A percentile compares a stretch with the other conserved stretches of the same genome.
phyloP scores from a whole-genome alignment of 208 protist species.

The Crithidia brevicula region DNA sequence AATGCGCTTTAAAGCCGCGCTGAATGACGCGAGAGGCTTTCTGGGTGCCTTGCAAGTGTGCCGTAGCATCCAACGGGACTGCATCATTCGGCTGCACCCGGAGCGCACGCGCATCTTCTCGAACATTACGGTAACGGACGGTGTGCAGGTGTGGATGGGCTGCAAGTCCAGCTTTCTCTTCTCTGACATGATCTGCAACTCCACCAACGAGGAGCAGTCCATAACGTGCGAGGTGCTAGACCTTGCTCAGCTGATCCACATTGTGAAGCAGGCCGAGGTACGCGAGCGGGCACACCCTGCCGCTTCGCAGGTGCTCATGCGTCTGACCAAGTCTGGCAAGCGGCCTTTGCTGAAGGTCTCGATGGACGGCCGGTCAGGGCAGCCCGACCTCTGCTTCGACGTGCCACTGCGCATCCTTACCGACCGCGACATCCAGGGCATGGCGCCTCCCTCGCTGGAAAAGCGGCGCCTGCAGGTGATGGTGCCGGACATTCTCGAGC shows the following conservation, averaged over 20 bases:
- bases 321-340: constrained; percentile 46
- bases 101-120: constrained; percentile 73
- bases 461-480: constrained; percentile 52
- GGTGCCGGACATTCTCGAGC: constrained; percentile 67
- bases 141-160: constrained; percentile 73
- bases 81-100: constrained; percentile 68
- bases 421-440: constrained; percentile 55
- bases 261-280: constrained; percentile 68
- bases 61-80: constrained; percentile 62
- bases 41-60: constrained; percentile 64
- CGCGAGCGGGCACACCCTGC: constrained; percentile 28
- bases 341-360: constrained; percentile 34
- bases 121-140: constrained; percentile 53
- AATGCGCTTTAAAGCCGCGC: constrained; percentile 83
- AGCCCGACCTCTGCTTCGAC: constrained; percentile 72
- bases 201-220: constrained; percentile 62
- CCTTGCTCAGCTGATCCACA: constrained; percentile 59
- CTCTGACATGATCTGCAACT: constrained; percentile 72
- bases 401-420: constrained; percentile 77
- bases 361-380: constrained; percentile 45
- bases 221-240: constrained; percentile 84
- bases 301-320: constrained; percentile 49
- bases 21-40: constrained; percentile 63
- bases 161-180: constrained; percentile 73
- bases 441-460: constrained; percentile 56